A percentile compares a stretch with the other conserved stretches of the same genome.
These are phyloP conservation scores for Neofusicoccum umdonicola DNA, from an alignment of 2,329 filamentous ascomycete genomes.

Conservation along the genomic window DNA sequence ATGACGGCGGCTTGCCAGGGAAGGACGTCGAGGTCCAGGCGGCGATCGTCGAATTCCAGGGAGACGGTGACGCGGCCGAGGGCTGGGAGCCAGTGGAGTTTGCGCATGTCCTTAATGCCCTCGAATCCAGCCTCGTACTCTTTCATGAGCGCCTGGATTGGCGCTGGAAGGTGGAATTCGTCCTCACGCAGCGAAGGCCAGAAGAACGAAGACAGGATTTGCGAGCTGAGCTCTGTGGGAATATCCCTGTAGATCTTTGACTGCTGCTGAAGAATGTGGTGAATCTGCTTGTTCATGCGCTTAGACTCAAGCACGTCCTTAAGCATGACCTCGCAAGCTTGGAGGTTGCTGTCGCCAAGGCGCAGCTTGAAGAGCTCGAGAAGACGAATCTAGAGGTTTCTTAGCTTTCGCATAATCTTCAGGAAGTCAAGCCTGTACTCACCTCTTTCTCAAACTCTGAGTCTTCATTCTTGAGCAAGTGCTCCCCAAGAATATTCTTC, in stretches of 20 bases:
- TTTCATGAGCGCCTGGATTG: slow-evolving; percentile 60
- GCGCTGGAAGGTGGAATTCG: slow-evolving; percentile 61
- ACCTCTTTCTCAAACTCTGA: slow-evolving; percentile 68
- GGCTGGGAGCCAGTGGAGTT: slow-evolving; percentile 83
- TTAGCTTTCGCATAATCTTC: not conserved
- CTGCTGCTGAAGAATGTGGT: not conserved
- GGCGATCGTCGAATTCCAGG: slow-evolving; percentile 78
- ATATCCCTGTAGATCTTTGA: slow-evolving; percentile 21
- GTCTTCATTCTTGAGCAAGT: slow-evolving; percentile 64
- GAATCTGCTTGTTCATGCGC: slow-evolving; percentile 66
- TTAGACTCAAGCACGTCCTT: slow-evolving; percentile 84
- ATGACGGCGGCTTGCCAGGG: slow-evolving; percentile 89
- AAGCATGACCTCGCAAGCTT: slow-evolving; percentile 97
- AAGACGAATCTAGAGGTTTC: slow-evolving; percentile 55
- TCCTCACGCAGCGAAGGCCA: slow-evolving; percentile 81
- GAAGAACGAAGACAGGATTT: slow-evolving; percentile 88
- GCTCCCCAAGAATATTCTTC: slow-evolving; percentile 81
- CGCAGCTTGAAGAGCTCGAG: slow-evolving; percentile 83
- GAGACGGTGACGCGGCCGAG: slow-evolving; percentile 78
- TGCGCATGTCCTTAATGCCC: slow-evolving; percentile 75
- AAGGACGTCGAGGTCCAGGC: slow-evolving; percentile 68
- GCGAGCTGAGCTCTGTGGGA: slow-evolving; percentile 63
- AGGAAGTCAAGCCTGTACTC: not conserved
- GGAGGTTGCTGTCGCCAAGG: slow-evolving; percentile 80
- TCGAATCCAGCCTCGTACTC: slow-evolving; percentile 76